Conservation (phyloP, 2,329 filamentous ascomycete species). For the Fusarium drepaniforme region DNA sequence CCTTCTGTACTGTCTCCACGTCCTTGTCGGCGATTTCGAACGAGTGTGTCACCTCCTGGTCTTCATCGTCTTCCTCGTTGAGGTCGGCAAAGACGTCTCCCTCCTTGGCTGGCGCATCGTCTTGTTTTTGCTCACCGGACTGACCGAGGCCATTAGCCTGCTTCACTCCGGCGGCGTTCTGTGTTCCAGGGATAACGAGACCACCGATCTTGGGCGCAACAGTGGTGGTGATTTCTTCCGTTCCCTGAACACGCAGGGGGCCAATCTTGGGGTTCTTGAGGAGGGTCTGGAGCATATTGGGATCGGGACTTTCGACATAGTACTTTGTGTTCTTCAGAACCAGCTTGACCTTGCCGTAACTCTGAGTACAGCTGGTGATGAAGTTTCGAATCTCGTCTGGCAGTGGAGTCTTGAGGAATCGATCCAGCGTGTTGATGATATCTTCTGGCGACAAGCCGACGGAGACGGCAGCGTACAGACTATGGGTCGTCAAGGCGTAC, state of each 20-base stretch:
- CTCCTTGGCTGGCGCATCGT: constrained; percentile 66
- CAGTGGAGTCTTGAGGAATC: constrained; percentile 88
- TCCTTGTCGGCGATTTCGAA: constrained; percentile 89
- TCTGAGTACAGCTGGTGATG: constrained; percentile 83
- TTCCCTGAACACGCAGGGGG: constrained; percentile 79
- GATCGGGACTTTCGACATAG: constrained; percentile 92
- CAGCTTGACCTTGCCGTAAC: constrained; percentile 95
- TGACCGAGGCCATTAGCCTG: constrained; percentile 68
- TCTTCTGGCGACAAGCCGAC: constrained; percentile 91
- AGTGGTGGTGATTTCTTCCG: constrained; percentile 79
- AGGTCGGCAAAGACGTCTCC: constrained; percentile 78
- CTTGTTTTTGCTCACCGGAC: constrained; percentile 54
- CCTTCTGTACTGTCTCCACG: constrained; percentile 89
- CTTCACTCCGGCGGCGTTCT: constrained; percentile 88
- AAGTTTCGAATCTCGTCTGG: constrained; percentile 85
- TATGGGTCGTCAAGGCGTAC: constrained; percentile 91
- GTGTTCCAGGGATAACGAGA: constrained; percentile 93
- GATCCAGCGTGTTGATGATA: constrained; percentile 89
- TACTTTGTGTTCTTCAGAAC: constrained; percentile 96
- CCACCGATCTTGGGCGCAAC: constrained; percentile 88
- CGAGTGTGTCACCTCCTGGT: constrained; percentile 88
- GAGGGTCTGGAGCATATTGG: constrained; percentile 86
- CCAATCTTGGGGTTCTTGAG: constrained; percentile 87
- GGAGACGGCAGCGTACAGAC: constrained; percentile 93
- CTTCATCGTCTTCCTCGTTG: constrained; percentile 89